Evolutionary conservation across 1,284 basidiomycete genomes (phyloP).

Genomic region (Puccinia hordei): DNA sequence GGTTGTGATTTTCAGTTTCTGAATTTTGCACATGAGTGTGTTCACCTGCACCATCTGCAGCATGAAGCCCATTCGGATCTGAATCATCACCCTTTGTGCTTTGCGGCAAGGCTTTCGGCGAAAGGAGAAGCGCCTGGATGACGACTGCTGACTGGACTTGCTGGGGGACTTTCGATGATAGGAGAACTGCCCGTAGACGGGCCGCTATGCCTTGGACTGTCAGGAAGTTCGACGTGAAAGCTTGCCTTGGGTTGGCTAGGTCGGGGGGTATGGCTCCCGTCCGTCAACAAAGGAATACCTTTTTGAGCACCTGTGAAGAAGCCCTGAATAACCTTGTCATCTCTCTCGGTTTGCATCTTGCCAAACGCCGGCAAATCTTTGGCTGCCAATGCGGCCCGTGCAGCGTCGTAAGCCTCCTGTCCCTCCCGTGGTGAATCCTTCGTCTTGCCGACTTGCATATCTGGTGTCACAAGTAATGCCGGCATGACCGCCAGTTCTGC

Average conservation of each 20-base stretch:
- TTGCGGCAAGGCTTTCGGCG: not conserved
- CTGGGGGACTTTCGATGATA: not conserved
- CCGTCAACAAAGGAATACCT: not conserved
- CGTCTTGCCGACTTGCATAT: not conserved
- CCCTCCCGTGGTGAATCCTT: slow-evolving; percentile 7
- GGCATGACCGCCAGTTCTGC: slow-evolving; percentile 15
- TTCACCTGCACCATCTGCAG: not conserved
- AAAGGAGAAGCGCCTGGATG: no score
- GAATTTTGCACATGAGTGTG: not conserved
- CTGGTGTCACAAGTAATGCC: not conserved
- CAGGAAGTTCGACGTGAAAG: not conserved
- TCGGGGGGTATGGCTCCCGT: not conserved
- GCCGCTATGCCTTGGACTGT: not conserved
- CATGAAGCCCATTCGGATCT: not conserved
- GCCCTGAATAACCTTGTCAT: not conserved
- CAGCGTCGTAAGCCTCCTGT: slow-evolving; percentile 19
- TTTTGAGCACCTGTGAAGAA: not conserved
- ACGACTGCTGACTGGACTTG: not conserved
- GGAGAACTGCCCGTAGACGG: not conserved
- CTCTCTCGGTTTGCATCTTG: slow-evolving; percentile 13
- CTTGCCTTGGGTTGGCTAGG: not conserved
- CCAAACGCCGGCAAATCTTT: slow-evolving; percentile 13
- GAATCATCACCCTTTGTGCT: not conserved
- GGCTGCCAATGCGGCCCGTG: slow-evolving; percentile 1
- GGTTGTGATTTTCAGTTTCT: not conserved